Percentiles rank a stretch among this genome's conserved stretches.
Evolutionary conservation across 2,329 filamentous ascomycete genomes (phyloP).

Genomic region (Colletotrichum endophyticum): DNA sequence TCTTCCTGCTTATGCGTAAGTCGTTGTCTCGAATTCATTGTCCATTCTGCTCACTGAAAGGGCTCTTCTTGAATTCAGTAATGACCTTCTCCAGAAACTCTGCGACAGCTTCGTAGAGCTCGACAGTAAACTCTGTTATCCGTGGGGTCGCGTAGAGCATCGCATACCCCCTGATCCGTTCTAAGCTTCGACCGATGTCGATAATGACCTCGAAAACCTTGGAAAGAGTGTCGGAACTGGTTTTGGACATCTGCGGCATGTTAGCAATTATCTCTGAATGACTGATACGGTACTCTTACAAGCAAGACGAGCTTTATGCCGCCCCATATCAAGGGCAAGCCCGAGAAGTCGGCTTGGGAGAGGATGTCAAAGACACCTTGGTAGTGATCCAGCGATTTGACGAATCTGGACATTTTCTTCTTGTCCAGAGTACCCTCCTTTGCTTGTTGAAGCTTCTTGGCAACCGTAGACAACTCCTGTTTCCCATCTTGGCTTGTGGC

Average conservation of each 20-base stretch:
- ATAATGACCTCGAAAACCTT: conserved; percentile 28
- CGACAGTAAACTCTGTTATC: conserved; percentile 29
- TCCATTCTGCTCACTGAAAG: not conserved
- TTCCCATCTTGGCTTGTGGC: conserved; percentile 6
- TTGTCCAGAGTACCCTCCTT: conserved; percentile 15
- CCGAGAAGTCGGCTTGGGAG: conserved; percentile 27
- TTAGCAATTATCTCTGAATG: not conserved
- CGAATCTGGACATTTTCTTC: conserved; percentile 22
- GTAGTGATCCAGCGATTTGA: conserved; percentile 27
- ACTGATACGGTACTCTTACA: not conserved
- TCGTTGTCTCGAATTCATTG: no score
- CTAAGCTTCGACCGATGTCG: conserved; percentile 27
- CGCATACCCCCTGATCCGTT: conserved; percentile 25
- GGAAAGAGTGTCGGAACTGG: conserved; percentile 24
- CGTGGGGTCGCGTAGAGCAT: conserved; percentile 26
- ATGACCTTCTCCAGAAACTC: conserved; percentile 28
- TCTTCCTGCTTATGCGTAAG: not conserved
- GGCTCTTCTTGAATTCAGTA: conserved; percentile 22
- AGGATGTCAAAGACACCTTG: conserved; percentile 30
- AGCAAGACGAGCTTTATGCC: conserved; percentile 22
- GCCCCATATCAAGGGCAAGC: conserved; percentile 29
- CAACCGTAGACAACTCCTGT: conserved; percentile 22
- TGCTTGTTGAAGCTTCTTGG: conserved; percentile 8
- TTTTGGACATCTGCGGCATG: conserved; percentile 26
- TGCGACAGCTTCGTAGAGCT: conserved; percentile 28